phyloP scores from a whole-genome alignment of 1,284 basidiomycete species.

The Tilletia walkeri region DNA sequence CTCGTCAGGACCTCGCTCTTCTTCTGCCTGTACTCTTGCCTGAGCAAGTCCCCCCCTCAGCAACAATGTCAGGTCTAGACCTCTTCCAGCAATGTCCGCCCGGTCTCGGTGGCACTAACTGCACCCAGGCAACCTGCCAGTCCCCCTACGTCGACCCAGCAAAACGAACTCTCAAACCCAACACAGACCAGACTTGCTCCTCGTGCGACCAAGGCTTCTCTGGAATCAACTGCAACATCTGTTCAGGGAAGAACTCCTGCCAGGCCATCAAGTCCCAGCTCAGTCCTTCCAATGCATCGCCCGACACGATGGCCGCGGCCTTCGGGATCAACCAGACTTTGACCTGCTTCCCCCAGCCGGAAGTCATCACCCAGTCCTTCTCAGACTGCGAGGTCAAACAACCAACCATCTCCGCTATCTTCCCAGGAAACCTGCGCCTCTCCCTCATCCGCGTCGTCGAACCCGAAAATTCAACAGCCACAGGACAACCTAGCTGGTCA shows the following conservation, averaged over 20 bases:
- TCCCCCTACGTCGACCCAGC: constrained; percentile 35
- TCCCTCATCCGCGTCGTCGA: constrained; percentile 38
- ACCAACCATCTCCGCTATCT: constrained; percentile 35
- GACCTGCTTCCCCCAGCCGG: constrained; percentile 42
- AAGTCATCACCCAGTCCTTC: constrained; percentile 34
- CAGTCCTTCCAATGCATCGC: too few relatives aligned
- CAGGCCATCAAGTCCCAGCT: constrained; percentile 22
- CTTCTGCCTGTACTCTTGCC: neutral
- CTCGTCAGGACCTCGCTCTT: neutral
- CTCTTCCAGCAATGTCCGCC: constrained; percentile 39
- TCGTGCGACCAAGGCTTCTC: constrained; percentile 38
- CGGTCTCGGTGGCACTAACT: constrained; percentile 35
- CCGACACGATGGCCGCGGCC: neutral
- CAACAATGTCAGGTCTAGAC: constrained; percentile 27
- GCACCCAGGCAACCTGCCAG: constrained; percentile 38
- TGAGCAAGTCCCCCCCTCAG: neutral
- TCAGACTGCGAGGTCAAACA: constrained; percentile 34
- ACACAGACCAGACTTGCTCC: constrained; percentile 26
- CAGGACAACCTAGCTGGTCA: constrained; percentile 36
- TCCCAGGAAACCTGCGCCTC: constrained; percentile 37
- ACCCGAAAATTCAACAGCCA: constrained; percentile 29
- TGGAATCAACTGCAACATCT: constrained; percentile 47
- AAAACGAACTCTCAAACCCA: constrained; percentile 30
- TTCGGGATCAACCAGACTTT: constrained; percentile 28
- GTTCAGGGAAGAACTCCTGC: constrained; percentile 32